Conservation (phyloP, 805 yeast genomes). For the Grigorovia humatica region DNA sequence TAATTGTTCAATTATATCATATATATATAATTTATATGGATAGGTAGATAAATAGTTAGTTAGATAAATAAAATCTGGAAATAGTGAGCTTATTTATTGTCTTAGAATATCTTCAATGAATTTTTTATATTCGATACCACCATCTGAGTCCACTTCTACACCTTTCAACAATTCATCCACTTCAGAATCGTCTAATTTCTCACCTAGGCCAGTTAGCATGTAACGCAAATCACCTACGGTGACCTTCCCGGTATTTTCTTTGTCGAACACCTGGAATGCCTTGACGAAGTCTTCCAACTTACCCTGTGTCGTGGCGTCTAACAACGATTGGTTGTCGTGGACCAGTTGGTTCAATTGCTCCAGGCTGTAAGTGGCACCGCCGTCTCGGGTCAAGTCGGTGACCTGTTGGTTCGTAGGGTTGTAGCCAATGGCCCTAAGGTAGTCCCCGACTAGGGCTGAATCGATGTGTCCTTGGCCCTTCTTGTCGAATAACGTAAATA, state of each 20-base stretch:
- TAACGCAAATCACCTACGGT: constrained; percentile 96
- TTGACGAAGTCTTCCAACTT: constrained; percentile 66
- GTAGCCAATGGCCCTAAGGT: constrained; percentile 94
- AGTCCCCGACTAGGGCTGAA: constrained; percentile 75
- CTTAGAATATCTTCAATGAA: constrained; percentile 89
- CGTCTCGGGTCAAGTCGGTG: constrained; percentile 12
- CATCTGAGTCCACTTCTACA: constrained; percentile 85
- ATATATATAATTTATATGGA: too few relatives aligned
- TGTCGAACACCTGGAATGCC: constrained; percentile 95
- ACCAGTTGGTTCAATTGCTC: constrained; percentile 20
- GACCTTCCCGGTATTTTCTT: constrained; percentile 88
- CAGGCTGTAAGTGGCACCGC: constrained; percentile 18
- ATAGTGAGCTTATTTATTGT: constrained; percentile 38
- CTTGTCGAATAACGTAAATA: constrained; percentile 92
- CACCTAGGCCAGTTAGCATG: constrained; percentile 92
- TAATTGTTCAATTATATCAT: neutral
- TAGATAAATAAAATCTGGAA: neutral
- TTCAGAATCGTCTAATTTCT: constrained; percentile 79
- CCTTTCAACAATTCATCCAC: constrained; percentile 95
- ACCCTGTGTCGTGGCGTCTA: constrained; percentile 26
- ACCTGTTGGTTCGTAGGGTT: constrained; percentile 70
- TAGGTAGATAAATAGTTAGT: neutral
- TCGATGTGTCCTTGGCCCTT: constrained; percentile 91
- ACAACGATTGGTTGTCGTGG: constrained; percentile 15
- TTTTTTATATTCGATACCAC: constrained; percentile 89